These are phyloP conservation scores for Leccinum rimulosum DNA, from an alignment of 768 basidiomycete species.

Conservation along the genomic window DNA sequence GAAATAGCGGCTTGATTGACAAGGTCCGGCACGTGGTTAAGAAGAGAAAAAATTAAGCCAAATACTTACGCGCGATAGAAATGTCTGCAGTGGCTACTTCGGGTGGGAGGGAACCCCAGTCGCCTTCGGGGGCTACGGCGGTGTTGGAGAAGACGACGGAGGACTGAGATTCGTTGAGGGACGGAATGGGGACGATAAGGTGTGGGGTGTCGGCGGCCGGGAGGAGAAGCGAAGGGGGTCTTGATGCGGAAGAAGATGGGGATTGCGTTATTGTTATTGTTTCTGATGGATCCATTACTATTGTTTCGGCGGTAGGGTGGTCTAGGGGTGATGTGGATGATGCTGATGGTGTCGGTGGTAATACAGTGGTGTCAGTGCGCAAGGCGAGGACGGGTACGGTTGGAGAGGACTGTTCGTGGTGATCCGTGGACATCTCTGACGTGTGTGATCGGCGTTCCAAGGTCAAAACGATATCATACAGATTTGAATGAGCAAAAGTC, in stretches of 20 bases:
- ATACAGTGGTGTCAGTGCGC: slow-evolving; percentile 24
- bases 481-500: not conserved
- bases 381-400: slow-evolving; percentile 12
- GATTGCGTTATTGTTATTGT: slow-evolving; percentile 13
- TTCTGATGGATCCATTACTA: slow-evolving; percentile 19
- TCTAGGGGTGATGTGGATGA: slow-evolving; percentile 18
- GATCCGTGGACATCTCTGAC: slow-evolving; percentile 27
- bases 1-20: not conserved
- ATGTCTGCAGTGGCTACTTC: slow-evolving; percentile 58
- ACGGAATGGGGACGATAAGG: slow-evolving; percentile 38
- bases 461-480: slow-evolving; percentile 23
- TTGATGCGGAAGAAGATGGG: slow-evolving; percentile 13
- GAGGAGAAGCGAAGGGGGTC: slow-evolving; percentile 20
- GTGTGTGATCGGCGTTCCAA: slow-evolving; percentile 8
- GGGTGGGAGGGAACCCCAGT: slow-evolving; percentile 42
- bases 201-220: slow-evolving; percentile 21
- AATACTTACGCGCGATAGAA: slow-evolving; percentile 53
- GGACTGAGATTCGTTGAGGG: slow-evolving; percentile 39
- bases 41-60: slow-evolving; percentile 8
- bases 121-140: slow-evolving; percentile 31
- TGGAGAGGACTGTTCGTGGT: slow-evolving; percentile 21
- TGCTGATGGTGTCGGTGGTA: slow-evolving; percentile 19
- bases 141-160: slow-evolving; percentile 47
- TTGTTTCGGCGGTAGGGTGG: slow-evolving; percentile 20
- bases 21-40: slow-evolving; percentile 9